Conservation (phyloP, 2,329 filamentous ascomycete genomes). For the Fusarium sp. region DNA sequence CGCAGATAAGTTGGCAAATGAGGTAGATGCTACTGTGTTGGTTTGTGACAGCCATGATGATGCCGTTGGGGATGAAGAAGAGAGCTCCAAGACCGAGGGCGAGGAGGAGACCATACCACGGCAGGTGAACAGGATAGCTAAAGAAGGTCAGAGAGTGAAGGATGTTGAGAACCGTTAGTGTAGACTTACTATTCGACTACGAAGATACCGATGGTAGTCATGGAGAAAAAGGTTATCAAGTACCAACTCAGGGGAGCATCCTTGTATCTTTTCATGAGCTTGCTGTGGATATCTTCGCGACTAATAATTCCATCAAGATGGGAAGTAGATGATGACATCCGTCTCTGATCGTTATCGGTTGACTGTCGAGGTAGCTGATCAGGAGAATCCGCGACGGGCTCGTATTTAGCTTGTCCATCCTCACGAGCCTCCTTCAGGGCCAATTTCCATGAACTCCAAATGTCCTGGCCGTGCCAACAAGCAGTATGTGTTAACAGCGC, state of each 20-base stretch:
- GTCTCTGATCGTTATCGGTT: slow-evolving; percentile 35
- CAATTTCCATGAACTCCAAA: slow-evolving; percentile 80
- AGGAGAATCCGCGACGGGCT: slow-evolving; percentile 59
- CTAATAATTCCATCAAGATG: slow-evolving; percentile 70
- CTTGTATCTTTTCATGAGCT: slow-evolving; percentile 84
- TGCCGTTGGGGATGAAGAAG: slow-evolving; percentile 91
- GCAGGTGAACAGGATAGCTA: slow-evolving; percentile 83
- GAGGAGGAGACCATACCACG: slow-evolving; percentile 87
- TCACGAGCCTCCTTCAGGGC: slow-evolving; percentile 74
- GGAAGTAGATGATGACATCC: slow-evolving; percentile 56
- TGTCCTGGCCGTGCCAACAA: slow-evolving; percentile 88
- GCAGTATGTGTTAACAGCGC: slow-evolving; percentile 84
- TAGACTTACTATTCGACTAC: slow-evolving; percentile 81
- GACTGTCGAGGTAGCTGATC: slow-evolving; percentile 34
- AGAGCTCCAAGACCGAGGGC: slow-evolving; percentile 82
- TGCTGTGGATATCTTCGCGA: slow-evolving; percentile 85
- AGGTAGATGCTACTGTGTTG: slow-evolving; percentile 89
- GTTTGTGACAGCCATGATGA: slow-evolving; percentile 93
- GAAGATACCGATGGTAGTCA: slow-evolving; percentile 84
- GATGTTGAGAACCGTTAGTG: background rate
- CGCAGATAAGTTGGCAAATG: slow-evolving; percentile 87
- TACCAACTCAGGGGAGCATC: slow-evolving; percentile 89
- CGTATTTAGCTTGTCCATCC: slow-evolving; percentile 64
- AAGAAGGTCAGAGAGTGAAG: slow-evolving; percentile 24
- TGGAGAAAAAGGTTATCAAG: slow-evolving; percentile 77